Conservation (phyloP, 176 grass and related monocot genomes). For the Puya raimondii region DNA sequence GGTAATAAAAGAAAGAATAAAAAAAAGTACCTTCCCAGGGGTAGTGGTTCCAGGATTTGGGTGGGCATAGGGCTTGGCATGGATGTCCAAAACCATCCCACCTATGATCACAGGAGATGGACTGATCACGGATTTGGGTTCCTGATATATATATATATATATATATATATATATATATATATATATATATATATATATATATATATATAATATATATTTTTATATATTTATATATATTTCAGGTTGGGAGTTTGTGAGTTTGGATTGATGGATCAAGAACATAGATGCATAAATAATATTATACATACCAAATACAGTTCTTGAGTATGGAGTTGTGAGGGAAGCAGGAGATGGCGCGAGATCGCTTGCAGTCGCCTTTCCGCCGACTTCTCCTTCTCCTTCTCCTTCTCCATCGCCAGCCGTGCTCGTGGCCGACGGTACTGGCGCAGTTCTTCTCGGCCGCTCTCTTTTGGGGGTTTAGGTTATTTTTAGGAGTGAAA, state of each 20-base stretch:
- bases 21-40: conserved; percentile 41
- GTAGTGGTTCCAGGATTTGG: conserved; percentile 43
- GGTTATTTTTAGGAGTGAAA: no score
- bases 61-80: conserved; percentile 42
- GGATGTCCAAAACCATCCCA: conserved; percentile 70
- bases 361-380: conserved; percentile 37
- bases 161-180: neutral
- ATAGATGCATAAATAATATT: neutral
- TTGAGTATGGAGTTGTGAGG: neutral
- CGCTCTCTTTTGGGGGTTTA: no score
- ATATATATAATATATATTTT: neutral
- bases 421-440: no score
- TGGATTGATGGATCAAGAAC: neutral
- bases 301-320: conserved; percentile 19
- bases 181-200: neutral
- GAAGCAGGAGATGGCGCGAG: conserved; percentile 34
- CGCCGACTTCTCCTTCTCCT: neutral
- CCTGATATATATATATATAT: conserved; percentile 7
- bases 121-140: conserved; percentile 14
- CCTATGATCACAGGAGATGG: conserved; percentile 45
- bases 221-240: no score
- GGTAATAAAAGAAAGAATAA: neutral
- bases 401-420: neutral
- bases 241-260: neutral
- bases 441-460: no score